Base-by-base conservation (phyloP, 1,139 yeast genomes). In the Wickerhamomyces sp. region DNA sequence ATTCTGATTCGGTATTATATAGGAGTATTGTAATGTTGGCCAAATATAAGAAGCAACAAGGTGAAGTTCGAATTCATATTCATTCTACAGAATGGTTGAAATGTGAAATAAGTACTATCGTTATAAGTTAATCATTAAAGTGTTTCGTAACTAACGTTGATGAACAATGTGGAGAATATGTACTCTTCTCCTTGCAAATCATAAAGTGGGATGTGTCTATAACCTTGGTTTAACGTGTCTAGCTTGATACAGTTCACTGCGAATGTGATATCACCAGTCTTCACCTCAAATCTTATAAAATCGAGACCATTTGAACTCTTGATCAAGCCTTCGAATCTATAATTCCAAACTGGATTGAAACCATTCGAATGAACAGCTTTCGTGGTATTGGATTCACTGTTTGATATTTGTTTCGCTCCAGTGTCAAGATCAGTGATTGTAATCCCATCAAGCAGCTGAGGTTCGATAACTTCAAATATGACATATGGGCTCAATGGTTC, bases 321-420 rank as follows among this genome's bases (percentile, higher is more conserved):
- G 10, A 81, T 51, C 0, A 52, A 55, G 2, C 84, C 71, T 17
- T 59, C 51, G 41, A 78, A 70, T 5, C 54, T 56, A 32, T 72
- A 67, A 46, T 81, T 75, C 96, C 96, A 88, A 3, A 70, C 61
- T 0, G 97, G 96, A 55, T 84, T 88, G 58, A 85, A 87, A 0
- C 96, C 96, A 57, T 88, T 87, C 35, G 57, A 59, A 19, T 45
- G 49, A 19, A 62, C 52, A 6, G 44, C 30, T 12, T 41, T 42
- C 0, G 67, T 59, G 2, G 45, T 28, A 10, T 42, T 36, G 0
- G 19, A 6, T 1, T 38, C 37, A 4, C 35, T 14, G 4, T 31
- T 25, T 8, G 44, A 31, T 5, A 23, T 20, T 2, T 27, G 23
- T 13, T 27, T 31, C 3, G 28, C 17, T 1, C 31, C 26, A 3